Evolutionary conservation across 2,329 filamentous ascomycete genomes (phyloP).

Genomic region (Calonectria pauciramosa): DNA sequence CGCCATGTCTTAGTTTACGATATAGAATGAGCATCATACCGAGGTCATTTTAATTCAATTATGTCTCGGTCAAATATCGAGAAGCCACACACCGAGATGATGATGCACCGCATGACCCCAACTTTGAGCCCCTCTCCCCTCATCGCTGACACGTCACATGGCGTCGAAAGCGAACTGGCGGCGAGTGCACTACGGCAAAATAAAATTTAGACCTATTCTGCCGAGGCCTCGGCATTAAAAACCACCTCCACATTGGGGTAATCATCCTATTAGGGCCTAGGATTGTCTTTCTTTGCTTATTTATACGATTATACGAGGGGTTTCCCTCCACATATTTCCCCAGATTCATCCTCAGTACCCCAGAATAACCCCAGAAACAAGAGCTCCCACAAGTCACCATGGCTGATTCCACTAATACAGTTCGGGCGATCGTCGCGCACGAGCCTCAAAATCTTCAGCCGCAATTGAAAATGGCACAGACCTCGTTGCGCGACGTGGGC

Average conservation of each 20-base stretch:
- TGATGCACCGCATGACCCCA: not conserved
- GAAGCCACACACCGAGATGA: not conserved
- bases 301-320: not conserved
- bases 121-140: not conserved
- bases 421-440: not conserved
- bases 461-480: not conserved
- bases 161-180: not conserved
- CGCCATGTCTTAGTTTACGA: not conserved
- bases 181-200: not conserved
- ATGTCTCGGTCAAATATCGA: not conserved
- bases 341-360: not conserved
- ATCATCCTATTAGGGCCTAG: not conserved
- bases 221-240: constrained; percentile 1
- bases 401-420: not conserved
- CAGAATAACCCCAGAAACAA: not conserved
- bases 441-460: not conserved
- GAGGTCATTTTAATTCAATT: not conserved
- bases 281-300: not conserved
- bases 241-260: not conserved
- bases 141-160: not conserved
- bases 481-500: not conserved
- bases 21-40: not conserved
- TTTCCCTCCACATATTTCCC: not conserved
- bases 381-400: not conserved
- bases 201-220: not conserved